These are phyloP conservation scores for Aspergillaceae sp. DNA, from an alignment of 2,329 filamentous ascomycete species.

Conservation along the genomic window DNA sequence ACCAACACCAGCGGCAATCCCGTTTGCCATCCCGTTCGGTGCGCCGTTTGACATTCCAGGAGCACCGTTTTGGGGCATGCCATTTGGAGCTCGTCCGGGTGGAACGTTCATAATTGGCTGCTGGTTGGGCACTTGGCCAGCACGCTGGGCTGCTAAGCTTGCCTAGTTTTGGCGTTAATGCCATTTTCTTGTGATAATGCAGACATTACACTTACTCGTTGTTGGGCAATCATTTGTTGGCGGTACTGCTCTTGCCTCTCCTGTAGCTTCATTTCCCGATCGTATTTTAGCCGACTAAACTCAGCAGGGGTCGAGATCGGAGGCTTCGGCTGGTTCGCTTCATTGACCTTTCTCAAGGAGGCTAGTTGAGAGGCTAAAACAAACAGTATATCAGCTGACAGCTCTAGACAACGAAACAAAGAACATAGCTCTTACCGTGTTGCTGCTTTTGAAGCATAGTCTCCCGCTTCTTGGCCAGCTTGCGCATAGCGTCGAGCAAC, in stretches of 20 bases:
- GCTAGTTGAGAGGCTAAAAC: conserved; percentile 56
- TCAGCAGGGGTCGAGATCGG: conserved; percentile 71
- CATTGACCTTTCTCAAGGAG: conserved; percentile 72
- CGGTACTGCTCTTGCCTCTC: conserved; percentile 53
- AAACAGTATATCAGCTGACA: background rate
- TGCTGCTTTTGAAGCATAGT: conserved; percentile 77
- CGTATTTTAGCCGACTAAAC: conserved; percentile 81
- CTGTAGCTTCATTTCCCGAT: conserved; percentile 64
- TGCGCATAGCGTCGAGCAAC: conserved; percentile 89
- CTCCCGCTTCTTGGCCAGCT: conserved; percentile 89
- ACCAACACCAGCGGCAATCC: conserved; percentile 31
- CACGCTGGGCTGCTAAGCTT: conserved; percentile 36
- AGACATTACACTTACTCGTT: conserved; percentile 35
- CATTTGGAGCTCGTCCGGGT: conserved; percentile 31
- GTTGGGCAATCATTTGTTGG: conserved; percentile 52
- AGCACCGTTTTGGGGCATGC: conserved; percentile 27
- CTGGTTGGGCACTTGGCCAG: conserved; percentile 34
- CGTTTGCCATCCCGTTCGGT: conserved; percentile 40
- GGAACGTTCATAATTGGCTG: conserved; percentile 28
- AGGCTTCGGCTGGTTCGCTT: conserved; percentile 52
- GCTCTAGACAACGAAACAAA: conserved; percentile 7
- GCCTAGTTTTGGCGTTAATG: conserved; percentile 17
- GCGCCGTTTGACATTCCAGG: conserved; percentile 30
- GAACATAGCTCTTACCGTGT: conserved; percentile 46
- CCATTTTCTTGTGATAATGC: conserved; percentile 6